Evolutionary conservation across 345 rosid species (phyloP).

Genomic region (Rhodomyrtus tomentosa): DNA sequence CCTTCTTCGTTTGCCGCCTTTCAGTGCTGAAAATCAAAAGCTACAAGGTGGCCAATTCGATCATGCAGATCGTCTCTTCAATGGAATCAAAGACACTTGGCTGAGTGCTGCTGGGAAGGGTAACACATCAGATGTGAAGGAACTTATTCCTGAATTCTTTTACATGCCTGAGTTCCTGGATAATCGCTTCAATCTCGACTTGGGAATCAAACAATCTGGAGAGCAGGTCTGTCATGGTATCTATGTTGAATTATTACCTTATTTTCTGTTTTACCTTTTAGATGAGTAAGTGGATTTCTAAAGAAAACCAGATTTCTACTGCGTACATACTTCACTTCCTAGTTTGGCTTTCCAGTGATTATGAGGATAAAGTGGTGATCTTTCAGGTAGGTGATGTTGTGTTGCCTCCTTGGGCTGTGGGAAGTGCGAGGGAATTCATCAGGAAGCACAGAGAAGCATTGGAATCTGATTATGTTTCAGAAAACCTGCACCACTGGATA

Average conservation of each 20-base stretch:
- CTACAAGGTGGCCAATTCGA: conserved; percentile 99
- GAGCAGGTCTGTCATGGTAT: conserved; percentile 59
- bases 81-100: conserved; percentile 92
- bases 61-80: conserved; percentile 99
- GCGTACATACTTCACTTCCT: neutral
- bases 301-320: neutral
- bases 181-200: conserved; percentile 69
- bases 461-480: conserved; percentile 93
- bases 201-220: conserved; percentile 98
- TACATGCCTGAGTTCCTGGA: conserved; percentile 96
- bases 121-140: conserved; percentile 97
- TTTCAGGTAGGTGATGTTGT: conserved; percentile 80
- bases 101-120: conserved; percentile 97
- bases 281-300: neutral
- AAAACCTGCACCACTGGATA: conserved; percentile 97
- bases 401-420: conserved; percentile 98
- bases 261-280: neutral
- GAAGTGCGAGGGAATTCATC: conserved; percentile 87
- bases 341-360: neutral
- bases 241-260: neutral
- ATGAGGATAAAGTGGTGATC: neutral
- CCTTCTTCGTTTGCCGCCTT: conserved; percentile 96
- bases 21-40: conserved; percentile 96
- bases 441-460: conserved; percentile 89
- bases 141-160: conserved; percentile 96